phyloP scores from a whole-genome alignment of 2,329 filamentous ascomycete species.

The Trichoderma sp. region DNA sequence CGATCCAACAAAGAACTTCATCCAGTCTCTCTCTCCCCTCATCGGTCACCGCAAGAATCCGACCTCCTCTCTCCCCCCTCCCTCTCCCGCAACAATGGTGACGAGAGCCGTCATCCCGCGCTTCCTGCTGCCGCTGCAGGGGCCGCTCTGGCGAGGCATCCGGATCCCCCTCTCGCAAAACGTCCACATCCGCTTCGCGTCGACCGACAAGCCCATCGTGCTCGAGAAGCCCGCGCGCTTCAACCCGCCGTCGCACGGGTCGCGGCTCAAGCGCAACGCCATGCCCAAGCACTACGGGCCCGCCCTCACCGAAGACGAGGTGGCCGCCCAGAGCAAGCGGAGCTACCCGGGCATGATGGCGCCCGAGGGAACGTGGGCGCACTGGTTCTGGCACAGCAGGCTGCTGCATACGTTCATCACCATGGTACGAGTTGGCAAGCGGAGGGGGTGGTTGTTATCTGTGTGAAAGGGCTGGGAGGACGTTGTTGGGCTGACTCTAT shows the following conservation, averaged over 20 bases:
- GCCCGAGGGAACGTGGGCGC: constrained; percentile 75
- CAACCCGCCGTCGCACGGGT: constrained; percentile 86
- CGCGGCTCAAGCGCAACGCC: constrained; percentile 60
- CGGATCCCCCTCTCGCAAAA: constrained; percentile 42
- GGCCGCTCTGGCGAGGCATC: constrained; percentile 56
- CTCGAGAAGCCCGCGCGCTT: constrained; percentile 89
- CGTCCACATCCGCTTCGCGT: constrained; percentile 43
- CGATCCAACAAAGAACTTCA: not conserved
- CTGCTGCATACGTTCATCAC: constrained; percentile 80
- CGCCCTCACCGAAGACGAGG: constrained; percentile 65
- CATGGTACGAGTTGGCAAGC: constrained; percentile 59
- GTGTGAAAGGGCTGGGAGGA: no score
- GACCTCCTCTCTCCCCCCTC: not conserved
- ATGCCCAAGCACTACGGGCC: constrained; percentile 74
- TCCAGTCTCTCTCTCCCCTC: not conserved
- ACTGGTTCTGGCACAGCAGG: constrained; percentile 81
- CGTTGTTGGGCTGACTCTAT: constrained; percentile 10
- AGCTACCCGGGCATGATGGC: constrained; percentile 91
- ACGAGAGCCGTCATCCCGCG: constrained; percentile 61
- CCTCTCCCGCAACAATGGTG: constrained; percentile 44
- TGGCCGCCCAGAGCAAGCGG: constrained; percentile 64
- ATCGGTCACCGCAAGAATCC: not conserved
- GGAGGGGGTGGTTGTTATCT: not conserved
- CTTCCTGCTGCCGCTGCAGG: constrained; percentile 67
- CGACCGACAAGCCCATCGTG: constrained; percentile 60